Evolutionary conservation across 1,139 yeast species (phyloP).

Genomic region (Geotrichum reessii): DNA sequence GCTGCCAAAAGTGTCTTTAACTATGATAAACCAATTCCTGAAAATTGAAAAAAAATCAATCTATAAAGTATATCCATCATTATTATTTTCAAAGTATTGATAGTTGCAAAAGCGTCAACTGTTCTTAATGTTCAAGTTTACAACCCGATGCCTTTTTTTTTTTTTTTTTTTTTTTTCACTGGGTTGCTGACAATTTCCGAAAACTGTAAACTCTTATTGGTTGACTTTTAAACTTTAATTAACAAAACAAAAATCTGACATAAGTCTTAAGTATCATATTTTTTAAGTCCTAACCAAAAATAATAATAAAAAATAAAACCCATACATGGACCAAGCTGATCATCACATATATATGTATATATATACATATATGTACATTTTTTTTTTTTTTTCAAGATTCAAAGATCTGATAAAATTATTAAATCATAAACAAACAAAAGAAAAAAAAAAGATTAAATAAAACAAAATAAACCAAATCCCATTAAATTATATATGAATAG

Average conservation of each 20-base stretch:
- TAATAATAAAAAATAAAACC: not conserved
- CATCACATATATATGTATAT: too few relatives aligned
- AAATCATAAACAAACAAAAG: not conserved
- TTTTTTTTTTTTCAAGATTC: too few relatives aligned
- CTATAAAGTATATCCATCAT: too few relatives aligned
- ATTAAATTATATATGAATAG: not conserved
- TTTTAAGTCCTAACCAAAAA: not conserved
- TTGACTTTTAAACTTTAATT: not conserved
- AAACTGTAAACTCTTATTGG: not conserved
- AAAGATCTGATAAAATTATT: too few relatives aligned
- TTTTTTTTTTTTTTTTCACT: too few relatives aligned
- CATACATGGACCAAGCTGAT: not conserved
- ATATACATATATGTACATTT: too few relatives aligned
- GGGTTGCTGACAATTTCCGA: slow-evolving; percentile 1
- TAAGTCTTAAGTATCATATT: not conserved
- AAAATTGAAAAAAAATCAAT: too few relatives aligned
- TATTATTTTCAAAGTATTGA: too few relatives aligned
- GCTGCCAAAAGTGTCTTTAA: too few relatives aligned
- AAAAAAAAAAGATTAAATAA: not conserved
- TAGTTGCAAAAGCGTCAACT: too few relatives aligned
- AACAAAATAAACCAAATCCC: not conserved
- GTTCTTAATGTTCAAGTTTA: too few relatives aligned
- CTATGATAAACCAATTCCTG: too few relatives aligned
- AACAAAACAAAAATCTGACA: not conserved
- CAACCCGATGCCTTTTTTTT: not conserved